Conservation (phyloP, 2,329 filamentous ascomycete species). For the Sphaerulina musiva region DNA sequence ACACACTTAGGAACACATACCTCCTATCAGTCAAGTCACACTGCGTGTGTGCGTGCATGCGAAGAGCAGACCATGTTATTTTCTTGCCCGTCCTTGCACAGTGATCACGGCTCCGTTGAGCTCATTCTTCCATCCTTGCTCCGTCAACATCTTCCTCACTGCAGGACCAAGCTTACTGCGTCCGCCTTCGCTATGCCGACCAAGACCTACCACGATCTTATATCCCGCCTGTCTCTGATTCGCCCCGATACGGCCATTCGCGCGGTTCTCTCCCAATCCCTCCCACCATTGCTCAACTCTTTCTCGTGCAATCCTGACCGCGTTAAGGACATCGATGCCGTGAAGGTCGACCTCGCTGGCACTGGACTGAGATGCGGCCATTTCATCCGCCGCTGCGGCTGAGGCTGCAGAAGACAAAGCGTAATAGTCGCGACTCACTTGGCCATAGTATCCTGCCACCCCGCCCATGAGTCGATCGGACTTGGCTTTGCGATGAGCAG, state of each 20-base stretch:
- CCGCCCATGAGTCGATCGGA: constrained; percentile 69
- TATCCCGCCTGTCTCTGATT: constrained; percentile 50
- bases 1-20: background rate
- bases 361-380: constrained; percentile 61
- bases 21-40: background rate
- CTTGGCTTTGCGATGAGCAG: constrained; percentile 54
- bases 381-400: constrained; percentile 61
- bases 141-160: constrained; percentile 67
- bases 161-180: constrained; percentile 69
- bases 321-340: constrained; percentile 73
- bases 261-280: constrained; percentile 58
- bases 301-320: constrained; percentile 66
- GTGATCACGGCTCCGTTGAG: constrained; percentile 63
- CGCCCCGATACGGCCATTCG: constrained; percentile 40
- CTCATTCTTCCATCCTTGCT: constrained; percentile 78
- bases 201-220: constrained; percentile 73
- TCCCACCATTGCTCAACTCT: constrained; percentile 71
- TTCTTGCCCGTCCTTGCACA: constrained; percentile 51
- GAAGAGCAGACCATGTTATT: background rate
- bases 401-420: constrained; percentile 52
- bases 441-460: constrained; percentile 68
- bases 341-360: constrained; percentile 66
- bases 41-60: background rate
- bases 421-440: constrained; percentile 60
- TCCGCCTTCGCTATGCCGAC: constrained; percentile 70